phyloP scores from a whole-genome alignment of 257 asterid species.

The Ilex aquifolium region DNA sequence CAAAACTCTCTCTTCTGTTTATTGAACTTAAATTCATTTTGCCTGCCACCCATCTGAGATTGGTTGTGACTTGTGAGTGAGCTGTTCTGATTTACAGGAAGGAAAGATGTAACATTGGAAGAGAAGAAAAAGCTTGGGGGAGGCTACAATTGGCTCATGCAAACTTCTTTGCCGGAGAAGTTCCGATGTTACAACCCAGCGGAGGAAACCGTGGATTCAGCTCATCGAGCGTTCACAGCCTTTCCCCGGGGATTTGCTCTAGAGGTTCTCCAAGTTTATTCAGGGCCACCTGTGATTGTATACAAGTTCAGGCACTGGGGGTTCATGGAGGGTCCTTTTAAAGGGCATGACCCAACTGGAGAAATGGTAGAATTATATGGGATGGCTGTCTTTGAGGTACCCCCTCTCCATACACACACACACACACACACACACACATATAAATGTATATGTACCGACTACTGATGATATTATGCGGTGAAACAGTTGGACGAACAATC shows the following conservation, averaged over 20 bases:
- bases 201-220: conserved; percentile 31
- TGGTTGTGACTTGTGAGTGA: too few species aligned
- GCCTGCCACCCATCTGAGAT: too few species aligned
- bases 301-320: conserved; percentile 52
- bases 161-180: conserved; percentile 32
- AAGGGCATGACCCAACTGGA: conserved; percentile 35
- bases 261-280: conserved; percentile 32
- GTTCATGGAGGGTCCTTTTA: conserved; percentile 49
- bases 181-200: conserved; percentile 30
- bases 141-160: conserved; percentile 32
- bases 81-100: conserved; percentile 9
- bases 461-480: not conserved
- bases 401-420: too few species aligned
- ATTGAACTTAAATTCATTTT: not conserved
- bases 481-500: conserved; percentile 46
- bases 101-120: conserved; percentile 18
- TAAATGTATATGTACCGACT: too few species aligned
- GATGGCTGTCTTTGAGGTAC: conserved; percentile 34
- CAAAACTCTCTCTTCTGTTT: not conserved
- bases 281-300: conserved; percentile 35
- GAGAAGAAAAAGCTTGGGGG: conserved; percentile 31
- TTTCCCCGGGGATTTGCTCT: conserved; percentile 40
- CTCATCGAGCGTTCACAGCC: conserved; percentile 32
- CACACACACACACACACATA: too few species aligned
- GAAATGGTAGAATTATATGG: conserved; percentile 37